A percentile compares a stretch with the other conserved stretches of the same genome.
phyloP scores from a whole-genome alignment of 1,139 yeast species.

The Hansenula lynferdii region DNA sequence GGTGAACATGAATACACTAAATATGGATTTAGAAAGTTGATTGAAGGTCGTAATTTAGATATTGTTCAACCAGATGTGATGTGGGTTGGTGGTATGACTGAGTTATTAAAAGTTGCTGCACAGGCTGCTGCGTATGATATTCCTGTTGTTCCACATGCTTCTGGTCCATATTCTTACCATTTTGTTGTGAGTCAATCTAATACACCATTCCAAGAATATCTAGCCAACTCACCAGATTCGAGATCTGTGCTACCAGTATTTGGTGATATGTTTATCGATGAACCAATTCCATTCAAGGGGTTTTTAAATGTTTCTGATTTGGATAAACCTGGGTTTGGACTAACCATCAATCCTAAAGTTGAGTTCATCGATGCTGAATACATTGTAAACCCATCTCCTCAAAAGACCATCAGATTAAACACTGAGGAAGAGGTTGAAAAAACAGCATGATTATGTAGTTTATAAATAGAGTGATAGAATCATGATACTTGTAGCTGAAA shows the following conservation, averaged over 20 bases:
- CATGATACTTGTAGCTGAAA: no score
- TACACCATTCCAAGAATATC: constrained; percentile 47
- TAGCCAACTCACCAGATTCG: constrained; percentile 46
- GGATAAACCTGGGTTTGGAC: constrained; percentile 45
- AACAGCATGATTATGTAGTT: no score
- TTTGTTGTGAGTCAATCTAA: constrained; percentile 43
- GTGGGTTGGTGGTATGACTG: constrained; percentile 51
- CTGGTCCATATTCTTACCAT: constrained; percentile 47
- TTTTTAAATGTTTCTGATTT: constrained; percentile 32
- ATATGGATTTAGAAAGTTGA: constrained; percentile 44
- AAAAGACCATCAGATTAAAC: constrained; percentile 26
- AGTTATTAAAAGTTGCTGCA: constrained; percentile 38
- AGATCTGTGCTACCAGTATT: constrained; percentile 41
- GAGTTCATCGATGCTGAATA: constrained; percentile 36
- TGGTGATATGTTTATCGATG: constrained; percentile 40
- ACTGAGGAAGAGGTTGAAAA: background rate
- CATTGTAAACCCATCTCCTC: constrained; percentile 35
- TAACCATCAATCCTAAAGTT: constrained; percentile 38
- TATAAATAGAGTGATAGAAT: no score
- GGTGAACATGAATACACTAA: constrained; percentile 48
- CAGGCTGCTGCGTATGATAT: constrained; percentile 49
- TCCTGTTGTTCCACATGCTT: constrained; percentile 48
- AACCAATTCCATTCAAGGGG: constrained; percentile 42
- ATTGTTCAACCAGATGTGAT: constrained; percentile 47
- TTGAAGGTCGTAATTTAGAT: constrained; percentile 42